Percentiles rank a stretch among this genome's conserved stretches.
Conservation (phyloP, 225 moss, liverwort and hornwort species). For the Polytrichum formosum region DNA sequence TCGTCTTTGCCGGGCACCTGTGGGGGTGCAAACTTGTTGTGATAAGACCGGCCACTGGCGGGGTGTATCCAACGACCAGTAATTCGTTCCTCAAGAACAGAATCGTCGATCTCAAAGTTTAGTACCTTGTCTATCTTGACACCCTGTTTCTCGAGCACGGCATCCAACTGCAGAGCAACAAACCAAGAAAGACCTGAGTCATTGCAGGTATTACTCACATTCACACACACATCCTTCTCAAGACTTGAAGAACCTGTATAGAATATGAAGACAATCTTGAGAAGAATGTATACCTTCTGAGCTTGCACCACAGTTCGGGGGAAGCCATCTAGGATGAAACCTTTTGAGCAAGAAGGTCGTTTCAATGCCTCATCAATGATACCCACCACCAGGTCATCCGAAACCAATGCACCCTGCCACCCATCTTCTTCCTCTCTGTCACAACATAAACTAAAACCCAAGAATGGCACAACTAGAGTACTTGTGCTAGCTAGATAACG, state of each 20-base stretch:
- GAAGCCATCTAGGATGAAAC: slow-evolving; percentile 85
- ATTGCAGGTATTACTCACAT: background rate
- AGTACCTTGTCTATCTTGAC: slow-evolving; percentile 74
- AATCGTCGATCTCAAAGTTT: slow-evolving; percentile 75
- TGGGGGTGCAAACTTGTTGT: slow-evolving; percentile 78
- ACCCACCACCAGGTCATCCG: slow-evolving; percentile 67
- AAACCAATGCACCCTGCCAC: slow-evolving; percentile 62
- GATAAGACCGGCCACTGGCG: slow-evolving; percentile 80
- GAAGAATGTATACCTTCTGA: slow-evolving; percentile 34
- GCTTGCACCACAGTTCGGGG: slow-evolving; percentile 92
- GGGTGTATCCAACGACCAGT: slow-evolving; percentile 92
- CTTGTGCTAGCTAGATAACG: too few species aligned
- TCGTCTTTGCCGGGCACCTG: slow-evolving; percentile 71
- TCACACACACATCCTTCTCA: background rate
- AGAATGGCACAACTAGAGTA: too few species aligned
- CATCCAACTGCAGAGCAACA: slow-evolving; percentile 54
- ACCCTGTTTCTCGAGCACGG: slow-evolving; percentile 71
- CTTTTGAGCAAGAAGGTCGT: slow-evolving; percentile 68
- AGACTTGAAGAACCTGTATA: background rate
- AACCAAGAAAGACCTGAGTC: background rate
- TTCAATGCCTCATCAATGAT: slow-evolving; percentile 81
- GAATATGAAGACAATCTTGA: background rate
- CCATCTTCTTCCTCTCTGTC: slow-evolving; percentile 28
- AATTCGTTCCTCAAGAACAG: slow-evolving; percentile 80
- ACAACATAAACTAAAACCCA: background rate